These are phyloP conservation scores for Jamesozyma jinghongensis DNA, from an alignment of 805 yeast species.

Conservation along the genomic window DNA sequence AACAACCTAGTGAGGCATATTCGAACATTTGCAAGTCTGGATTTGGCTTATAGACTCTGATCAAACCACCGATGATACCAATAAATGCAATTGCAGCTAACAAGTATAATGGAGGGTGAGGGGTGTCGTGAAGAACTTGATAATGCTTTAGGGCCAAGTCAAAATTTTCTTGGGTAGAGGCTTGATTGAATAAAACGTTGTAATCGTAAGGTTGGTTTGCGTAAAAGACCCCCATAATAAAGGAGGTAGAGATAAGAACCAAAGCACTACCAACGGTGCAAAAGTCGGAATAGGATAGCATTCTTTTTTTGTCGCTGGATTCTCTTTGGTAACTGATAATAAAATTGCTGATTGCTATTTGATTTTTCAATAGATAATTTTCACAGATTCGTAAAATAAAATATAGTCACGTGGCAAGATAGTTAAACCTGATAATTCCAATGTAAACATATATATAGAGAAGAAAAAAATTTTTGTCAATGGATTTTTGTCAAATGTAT, in stretches of 20 bases:
- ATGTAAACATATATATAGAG: too few species aligned
- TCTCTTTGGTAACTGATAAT: too few species aligned
- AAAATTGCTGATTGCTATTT: too few species aligned
- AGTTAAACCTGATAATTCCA: too few species aligned
- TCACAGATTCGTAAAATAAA: background rate
- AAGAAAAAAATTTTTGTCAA: too few species aligned
- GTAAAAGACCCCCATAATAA: conserved; percentile 70
- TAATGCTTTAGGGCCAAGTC: conserved; percentile 64
- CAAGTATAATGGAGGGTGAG: conserved; percentile 34
- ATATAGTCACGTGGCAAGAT: too few species aligned
- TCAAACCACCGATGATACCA: conserved; percentile 64
- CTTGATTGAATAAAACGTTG: conserved; percentile 58
- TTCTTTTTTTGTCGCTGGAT: conserved; percentile 1
- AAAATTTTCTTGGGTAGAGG: conserved; percentile 44
- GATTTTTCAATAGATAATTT: too few species aligned
- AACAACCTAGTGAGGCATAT: conserved; percentile 73
- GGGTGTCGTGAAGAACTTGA: conserved; percentile 58
- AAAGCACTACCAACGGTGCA: conserved; percentile 26
- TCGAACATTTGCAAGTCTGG: conserved; percentile 83
- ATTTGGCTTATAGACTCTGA: conserved; percentile 79
- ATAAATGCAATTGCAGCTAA: conserved; percentile 55
- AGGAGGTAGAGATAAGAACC: conserved; percentile 44
- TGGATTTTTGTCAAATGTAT: too few species aligned
- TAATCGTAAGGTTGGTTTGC: conserved; percentile 78
- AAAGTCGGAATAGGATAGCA: conserved; percentile 21